Evolutionary conservation across 345 rosid species (phyloP).

Genomic region (Citrus hindsii): DNA sequence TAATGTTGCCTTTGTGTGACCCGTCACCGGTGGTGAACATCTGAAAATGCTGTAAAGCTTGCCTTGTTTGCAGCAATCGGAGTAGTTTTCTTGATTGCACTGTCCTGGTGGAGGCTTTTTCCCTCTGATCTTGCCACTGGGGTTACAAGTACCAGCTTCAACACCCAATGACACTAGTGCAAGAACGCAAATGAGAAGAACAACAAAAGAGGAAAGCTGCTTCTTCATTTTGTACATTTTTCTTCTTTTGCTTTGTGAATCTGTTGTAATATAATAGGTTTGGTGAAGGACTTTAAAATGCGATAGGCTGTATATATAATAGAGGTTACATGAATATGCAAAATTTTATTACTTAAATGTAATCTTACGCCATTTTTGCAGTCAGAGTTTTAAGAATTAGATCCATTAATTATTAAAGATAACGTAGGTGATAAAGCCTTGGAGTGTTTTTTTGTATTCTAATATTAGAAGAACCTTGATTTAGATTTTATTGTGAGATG

Average conservation of each 20-base stretch:
- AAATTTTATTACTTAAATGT: neutral
- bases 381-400: neutral
- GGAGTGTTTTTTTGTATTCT: no score
- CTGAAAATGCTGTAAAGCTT: conserved; percentile 10
- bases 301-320: neutral
- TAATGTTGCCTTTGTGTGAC: conserved; percentile 18
- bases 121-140: conserved; percentile 23
- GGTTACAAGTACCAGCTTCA: conserved; percentile 14
- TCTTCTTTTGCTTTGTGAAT: no score
- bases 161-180: neutral
- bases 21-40: conserved; percentile 13
- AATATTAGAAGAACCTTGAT: neutral
- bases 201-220: no score
- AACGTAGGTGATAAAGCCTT: no score
- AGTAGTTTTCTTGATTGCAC: conserved; percentile 1
- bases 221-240: no score
- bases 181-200: neutral
- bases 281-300: neutral
- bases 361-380: neutral
- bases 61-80: conserved; percentile 18
- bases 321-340: neutral
- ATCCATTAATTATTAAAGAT: neutral
- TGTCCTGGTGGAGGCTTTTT: conserved; percentile 11
- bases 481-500: neutral
- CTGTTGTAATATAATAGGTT: neutral